phyloP scores from a whole-genome alignment of 768 basidiomycete genomes.

The Cystofilobasidium ferigula region DNA sequence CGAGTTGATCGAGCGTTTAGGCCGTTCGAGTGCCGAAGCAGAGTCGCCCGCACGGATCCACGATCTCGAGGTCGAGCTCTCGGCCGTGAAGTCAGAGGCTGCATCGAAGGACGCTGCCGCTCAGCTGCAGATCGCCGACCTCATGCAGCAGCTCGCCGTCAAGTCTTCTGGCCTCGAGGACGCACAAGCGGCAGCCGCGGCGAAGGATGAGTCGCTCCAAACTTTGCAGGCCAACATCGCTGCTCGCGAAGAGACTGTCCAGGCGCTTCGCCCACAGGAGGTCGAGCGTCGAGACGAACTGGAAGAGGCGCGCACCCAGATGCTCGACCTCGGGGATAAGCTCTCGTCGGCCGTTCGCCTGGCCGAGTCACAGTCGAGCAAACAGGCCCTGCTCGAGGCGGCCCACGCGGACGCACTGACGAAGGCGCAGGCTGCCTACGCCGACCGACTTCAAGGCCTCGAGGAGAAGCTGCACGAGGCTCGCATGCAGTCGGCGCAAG shows the following conservation, averaged over 20 bases:
- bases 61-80: conserved; percentile 6
- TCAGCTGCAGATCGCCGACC: not conserved
- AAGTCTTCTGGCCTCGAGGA: not conserved
- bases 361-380: not conserved
- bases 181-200: not conserved
- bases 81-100: not conserved
- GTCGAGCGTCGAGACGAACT: not conserved
- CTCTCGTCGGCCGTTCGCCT: conserved; percentile 2
- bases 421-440: not conserved
- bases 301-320: not conserved
- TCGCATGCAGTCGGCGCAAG: not conserved
- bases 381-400: conserved; percentile 7
- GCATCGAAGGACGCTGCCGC: not conserved
- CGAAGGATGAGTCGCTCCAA: not conserved
- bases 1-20: not conserved
- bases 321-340: not conserved
- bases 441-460: not conserved
- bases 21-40: not conserved
- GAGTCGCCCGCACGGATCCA: not conserved
- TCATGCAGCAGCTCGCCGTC: not conserved
- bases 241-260: not conserved
- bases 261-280: not conserved
- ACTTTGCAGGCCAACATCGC: not conserved
- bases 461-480: conserved; percentile 13
- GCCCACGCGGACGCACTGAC: conserved; percentile 4